Evolutionary conservation across 352 stramenopile genomes (phyloP).

Genomic region (Globisporangium parvum): DNA sequence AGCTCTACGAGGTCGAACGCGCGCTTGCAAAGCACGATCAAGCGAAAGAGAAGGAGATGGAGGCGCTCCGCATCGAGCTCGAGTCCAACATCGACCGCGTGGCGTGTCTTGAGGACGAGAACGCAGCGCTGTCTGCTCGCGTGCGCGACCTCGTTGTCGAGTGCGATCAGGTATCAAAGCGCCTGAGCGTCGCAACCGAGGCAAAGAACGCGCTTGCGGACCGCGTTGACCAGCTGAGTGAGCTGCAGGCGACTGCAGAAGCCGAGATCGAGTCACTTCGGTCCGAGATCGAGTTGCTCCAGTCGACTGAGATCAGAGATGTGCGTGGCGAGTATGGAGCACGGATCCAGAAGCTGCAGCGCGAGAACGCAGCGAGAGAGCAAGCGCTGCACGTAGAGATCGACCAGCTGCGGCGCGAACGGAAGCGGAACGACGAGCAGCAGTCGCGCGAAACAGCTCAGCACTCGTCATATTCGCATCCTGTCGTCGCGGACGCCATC

Average conservation of each 20-base stretch:
- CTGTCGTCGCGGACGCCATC: background rate
- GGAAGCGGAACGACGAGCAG: constrained; percentile 25
- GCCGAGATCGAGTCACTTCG: constrained; percentile 49
- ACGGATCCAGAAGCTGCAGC: constrained; percentile 47
- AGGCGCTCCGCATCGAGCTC: constrained; percentile 23
- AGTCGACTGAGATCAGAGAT: constrained; percentile 51
- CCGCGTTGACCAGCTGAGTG: constrained; percentile 37
- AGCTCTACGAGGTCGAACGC: constrained; percentile 68
- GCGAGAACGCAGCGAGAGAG: constrained; percentile 34
- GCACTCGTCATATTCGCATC: background rate
- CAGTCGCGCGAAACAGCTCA: background rate
- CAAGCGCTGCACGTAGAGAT: constrained; percentile 43
- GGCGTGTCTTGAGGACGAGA: constrained; percentile 32
- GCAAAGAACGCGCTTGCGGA: constrained; percentile 49
- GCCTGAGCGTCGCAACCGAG: constrained; percentile 31
- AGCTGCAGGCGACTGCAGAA: constrained; percentile 30
- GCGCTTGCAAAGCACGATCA: constrained; percentile 43
- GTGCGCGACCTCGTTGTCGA: constrained; percentile 26
- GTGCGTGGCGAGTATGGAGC: constrained; percentile 36
- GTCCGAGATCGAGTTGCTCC: constrained; percentile 59
- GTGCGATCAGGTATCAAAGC: constrained; percentile 23
- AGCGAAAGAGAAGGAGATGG: constrained; percentile 40
- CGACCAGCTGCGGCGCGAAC: constrained; percentile 41
- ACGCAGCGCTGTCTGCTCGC: constrained; percentile 21
- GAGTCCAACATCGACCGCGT: constrained; percentile 23